Base-by-base conservation (phyloP, 2,329 filamentous ascomycete species). In the Phaeomoniella chlamydospora region DNA sequence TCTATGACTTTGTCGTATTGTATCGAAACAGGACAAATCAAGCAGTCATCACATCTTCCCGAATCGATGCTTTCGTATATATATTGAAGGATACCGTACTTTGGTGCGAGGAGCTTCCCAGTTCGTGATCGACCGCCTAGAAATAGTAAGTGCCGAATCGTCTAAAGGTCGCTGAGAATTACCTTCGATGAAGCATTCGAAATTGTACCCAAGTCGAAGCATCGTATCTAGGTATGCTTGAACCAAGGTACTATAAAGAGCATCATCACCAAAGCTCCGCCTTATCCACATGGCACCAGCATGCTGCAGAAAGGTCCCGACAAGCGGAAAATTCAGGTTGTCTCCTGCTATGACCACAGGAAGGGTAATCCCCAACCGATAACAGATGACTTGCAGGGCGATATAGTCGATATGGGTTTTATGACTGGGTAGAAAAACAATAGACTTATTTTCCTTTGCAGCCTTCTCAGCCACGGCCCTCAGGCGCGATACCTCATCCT, bases 1-100 rank as follows among this genome's bases (percentile, higher is more conserved):
- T 98, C 90, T 40, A 98, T 92, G 38, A 98, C 90, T 53, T 96
- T 98, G 65, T 98, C 90, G 53, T 98, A 98, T 54, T 98, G 90
- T 1, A 87, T 94, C 55, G 83, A 92, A 32, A 98, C 90, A 0
- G 90, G 90, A 47, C 88, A 94, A 36, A 98, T 85, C 30, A 94
- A 82, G 18, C 85, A 79, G 56, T 98, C 90, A 33, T 92, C 68
- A 0, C 94, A 86, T 4, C 87, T 72, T 1, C 87, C 86, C 0
- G 84, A 92, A 4, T 94, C 62, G 11, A 98, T 68, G 46, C 85
- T 92, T 47, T 98, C 90, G 13, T 98, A 63, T 29, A 96, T 72
- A 49, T 94, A 98, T 49, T 76, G 83, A 17, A 98, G 62, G 40
- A 98, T 94, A 6, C 90, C 90, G 45, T 96, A 96, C 52, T 96